Conservation (phyloP, 768 basidiomycete species). For the Symmetrospora coprosmae region DNA sequence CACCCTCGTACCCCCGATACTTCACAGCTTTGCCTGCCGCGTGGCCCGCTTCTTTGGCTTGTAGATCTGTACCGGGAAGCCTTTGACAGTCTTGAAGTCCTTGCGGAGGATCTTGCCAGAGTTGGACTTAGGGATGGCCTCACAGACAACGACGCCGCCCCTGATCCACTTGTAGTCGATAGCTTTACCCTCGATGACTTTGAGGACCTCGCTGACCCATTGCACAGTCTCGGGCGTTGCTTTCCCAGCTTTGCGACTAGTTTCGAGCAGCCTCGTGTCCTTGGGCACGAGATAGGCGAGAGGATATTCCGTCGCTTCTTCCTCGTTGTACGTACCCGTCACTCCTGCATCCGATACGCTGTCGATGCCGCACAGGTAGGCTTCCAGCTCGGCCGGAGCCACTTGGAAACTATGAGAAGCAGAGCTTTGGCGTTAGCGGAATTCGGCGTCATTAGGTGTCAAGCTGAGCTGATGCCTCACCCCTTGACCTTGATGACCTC, state of each 20-base stretch:
- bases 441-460: neutral
- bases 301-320: slow-evolving; percentile 33
- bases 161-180: slow-evolving; percentile 35
- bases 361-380: slow-evolving; percentile 27
- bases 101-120: slow-evolving; percentile 31
- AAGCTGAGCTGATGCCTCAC: too few species aligned
- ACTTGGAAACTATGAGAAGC: slow-evolving; percentile 30
- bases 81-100: slow-evolving; percentile 10
- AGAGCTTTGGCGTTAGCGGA: neutral
- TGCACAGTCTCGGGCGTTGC: slow-evolving; percentile 11
- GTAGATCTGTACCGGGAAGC: slow-evolving; percentile 10
- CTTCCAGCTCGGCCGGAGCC: slow-evolving; percentile 32
- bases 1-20: too few species aligned
- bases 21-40: slow-evolving; percentile 14
- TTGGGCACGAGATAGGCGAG: slow-evolving; percentile 32
- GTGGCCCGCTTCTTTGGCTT: slow-evolving; percentile 9
- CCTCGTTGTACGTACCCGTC: slow-evolving; percentile 28
- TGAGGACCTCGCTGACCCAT: slow-evolving; percentile 26
- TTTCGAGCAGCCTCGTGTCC: slow-evolving; percentile 24
- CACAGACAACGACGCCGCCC: slow-evolving; percentile 30
- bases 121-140: slow-evolving; percentile 29
- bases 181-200: slow-evolving; percentile 28
- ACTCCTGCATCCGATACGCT: slow-evolving; percentile 33
- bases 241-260: neutral
- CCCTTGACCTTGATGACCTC: slow-evolving; percentile 35